Evolutionary conservation across 768 basidiomycete genomes (phyloP), one percentile per base, ranked within the genome.

Genomic region (Tulasnella sp.): DNA sequence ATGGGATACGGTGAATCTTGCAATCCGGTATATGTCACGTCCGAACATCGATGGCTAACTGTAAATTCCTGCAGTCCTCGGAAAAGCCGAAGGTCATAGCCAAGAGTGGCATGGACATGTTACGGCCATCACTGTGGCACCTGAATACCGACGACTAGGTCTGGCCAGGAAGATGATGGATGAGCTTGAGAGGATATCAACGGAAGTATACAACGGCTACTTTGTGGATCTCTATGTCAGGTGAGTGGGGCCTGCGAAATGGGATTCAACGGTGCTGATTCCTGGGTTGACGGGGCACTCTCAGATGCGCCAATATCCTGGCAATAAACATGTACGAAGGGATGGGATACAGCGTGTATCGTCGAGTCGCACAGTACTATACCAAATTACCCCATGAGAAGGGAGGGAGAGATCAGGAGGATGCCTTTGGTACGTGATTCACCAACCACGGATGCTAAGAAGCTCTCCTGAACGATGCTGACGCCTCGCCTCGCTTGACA

Each of bases 201-300:
- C 96, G 82, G 87, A 90, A 77, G 87, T 86, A 34, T 93, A 95
- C 85, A 88, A 88, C 78, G 93, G 91, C 3, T 93, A 89, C 87
- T 98, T 97, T 80, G 95, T 99, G 69, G 97, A 99, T 83, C 88
- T 99, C 29, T 99, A 95, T 82, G 97, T 99, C 76, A 89, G 97
- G 75, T 76, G 52, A 68, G 72, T 25, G 22, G 17, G 11, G 14
- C 31, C 14, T 39, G 29, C 58, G 36, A 54, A 19, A 64, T 79
- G 42, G 79, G 79, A 3, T 81, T 80, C 76, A 74, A 79, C 38
- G 58, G 74, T 22, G 39, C 76, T 72, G 45, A 22, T 39, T 74
- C 73, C 38, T 29, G 58, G n/a, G 17, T 19, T 49, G 25, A 58
- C 69, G 34, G n/a, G 29, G 12, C 12, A 58, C 29, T 70, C 40